Percentiles rank a stretch among this genome's conserved stretches.
These are phyloP conservation scores for Fusarium sp. DNA, from an alignment of 2,329 filamentous ascomycete species.

Conservation along the genomic window DNA sequence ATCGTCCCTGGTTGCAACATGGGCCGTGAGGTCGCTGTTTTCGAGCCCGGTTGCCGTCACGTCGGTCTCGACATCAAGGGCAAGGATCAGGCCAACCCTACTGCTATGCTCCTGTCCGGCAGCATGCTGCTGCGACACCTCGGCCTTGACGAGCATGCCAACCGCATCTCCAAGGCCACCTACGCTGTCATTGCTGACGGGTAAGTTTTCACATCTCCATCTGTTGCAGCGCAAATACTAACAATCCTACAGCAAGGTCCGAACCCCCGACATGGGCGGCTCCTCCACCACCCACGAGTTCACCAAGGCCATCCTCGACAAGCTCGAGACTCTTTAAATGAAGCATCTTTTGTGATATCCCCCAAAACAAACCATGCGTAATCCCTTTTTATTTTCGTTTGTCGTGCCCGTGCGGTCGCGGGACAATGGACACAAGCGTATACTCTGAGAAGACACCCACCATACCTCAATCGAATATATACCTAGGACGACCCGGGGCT, in stretches of 20 bases:
- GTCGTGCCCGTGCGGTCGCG: conserved; percentile 17
- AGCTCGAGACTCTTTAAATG: conserved; percentile 86
- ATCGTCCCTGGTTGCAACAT: conserved; percentile 99
- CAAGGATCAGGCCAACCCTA: conserved; percentile 99
- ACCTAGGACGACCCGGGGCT: conserved; percentile 40
- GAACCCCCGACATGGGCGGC: conserved; percentile 97
- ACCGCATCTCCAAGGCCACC: conserved; percentile 93
- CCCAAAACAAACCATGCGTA: conserved; percentile 42
- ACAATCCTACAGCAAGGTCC: conserved; percentile 76
- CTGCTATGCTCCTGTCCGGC: conserved; percentile 92
- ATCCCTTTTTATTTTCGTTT: conserved; percentile 35
- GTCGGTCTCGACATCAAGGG: conserved; percentile 99
- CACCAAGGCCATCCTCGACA: conserved; percentile 92
- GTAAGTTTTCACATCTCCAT: conserved; percentile 67
- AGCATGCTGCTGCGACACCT: conserved; percentile 98
- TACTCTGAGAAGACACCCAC: conserved; percentile 23
- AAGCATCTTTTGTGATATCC: conserved; percentile 47
- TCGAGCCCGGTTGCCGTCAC: conserved; percentile 99
- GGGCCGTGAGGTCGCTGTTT: conserved; percentile 97
- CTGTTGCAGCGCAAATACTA: conserved; percentile 51
- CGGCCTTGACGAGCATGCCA: conserved; percentile 97
- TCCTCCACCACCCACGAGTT: conserved; percentile 92
- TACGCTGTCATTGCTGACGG: conserved; percentile 88
- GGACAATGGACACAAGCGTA: conserved; percentile 24
- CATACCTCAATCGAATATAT: conserved; percentile 43